Conservation (phyloP, 164 flowering plant species). For the grape (Vitis vinifera) region DNA sequence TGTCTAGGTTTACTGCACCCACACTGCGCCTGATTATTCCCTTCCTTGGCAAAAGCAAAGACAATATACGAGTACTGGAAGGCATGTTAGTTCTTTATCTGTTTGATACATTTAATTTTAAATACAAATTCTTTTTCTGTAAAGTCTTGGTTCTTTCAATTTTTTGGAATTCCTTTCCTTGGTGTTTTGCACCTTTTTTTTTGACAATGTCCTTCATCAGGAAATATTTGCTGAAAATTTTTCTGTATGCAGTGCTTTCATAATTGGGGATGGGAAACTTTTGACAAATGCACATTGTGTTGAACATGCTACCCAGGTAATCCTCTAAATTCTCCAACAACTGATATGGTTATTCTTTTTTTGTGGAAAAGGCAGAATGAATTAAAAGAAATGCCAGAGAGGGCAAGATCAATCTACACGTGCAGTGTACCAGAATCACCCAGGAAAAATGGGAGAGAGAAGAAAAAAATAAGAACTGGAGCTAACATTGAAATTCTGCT, state of each 20-base stretch:
- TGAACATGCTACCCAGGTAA: constrained; percentile 89
- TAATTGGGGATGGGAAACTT: constrained; percentile 91
- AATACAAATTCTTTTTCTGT: neutral
- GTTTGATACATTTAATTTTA: neutral
- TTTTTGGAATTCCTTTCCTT: neutral
- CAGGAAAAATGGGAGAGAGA: no score
- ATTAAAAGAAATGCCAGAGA: no score
- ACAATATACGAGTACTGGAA: constrained; percentile 94
- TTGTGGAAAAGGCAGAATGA: no score
- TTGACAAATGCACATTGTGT: constrained; percentile 99
- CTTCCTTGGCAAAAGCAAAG: constrained; percentile 99
- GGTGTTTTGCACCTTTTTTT: neutral
- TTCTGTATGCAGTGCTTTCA: constrained; percentile 78
- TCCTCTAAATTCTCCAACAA: neutral
- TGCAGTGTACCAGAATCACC: no score
- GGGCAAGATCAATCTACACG: no score
- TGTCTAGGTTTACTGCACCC: constrained; percentile 91
- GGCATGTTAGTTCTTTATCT: constrained; percentile 45
- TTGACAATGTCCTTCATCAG: neutral
- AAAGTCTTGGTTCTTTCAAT: neutral
- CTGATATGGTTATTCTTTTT: neutral
- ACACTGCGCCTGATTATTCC: constrained; percentile 94
- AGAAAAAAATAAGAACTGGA: no score
- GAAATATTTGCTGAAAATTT: neutral
- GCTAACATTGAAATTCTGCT: no score